Evolutionary conservation across 2,329 filamentous ascomycete genomes (phyloP), one percentile per base, ranked within the genome.

Genomic region (Gliomastix tumulicola): DNA sequence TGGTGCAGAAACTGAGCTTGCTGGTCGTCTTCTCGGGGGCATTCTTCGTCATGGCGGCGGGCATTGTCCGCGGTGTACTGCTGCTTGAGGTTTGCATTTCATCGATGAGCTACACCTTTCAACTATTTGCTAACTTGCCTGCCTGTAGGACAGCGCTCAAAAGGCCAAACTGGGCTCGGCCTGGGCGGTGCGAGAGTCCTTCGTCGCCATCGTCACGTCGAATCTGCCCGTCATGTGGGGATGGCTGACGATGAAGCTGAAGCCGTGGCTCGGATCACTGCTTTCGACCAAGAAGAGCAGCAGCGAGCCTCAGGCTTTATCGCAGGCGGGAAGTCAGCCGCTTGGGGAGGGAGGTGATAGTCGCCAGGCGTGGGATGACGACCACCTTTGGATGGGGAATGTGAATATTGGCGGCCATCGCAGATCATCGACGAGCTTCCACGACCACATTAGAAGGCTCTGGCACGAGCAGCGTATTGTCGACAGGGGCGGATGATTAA

Each of bases 21-120:
- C 57, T 73, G 3, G 41, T 74, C 5, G 59, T 80, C 13, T 79
- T 78, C 49, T 66, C 66, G 23, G 71, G 71, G 11, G 74, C 71
- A 6, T 46, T 69, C 11, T 76, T 79, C 44, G 67, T 76, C 33
- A 75, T 73, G 44, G 62, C 69, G 28, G 67, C 67, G 16, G 71
- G 68, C 4, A 66, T 76, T 38, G 54, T 79, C 8, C 70, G 74
- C 30, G 71, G 68, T 36, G 62, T 72, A 5, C 51, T 72, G 7
- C 73, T 76, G 32, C 34, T 36, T 4, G 20, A 21, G 17, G 35
- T 36, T 23, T 15, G 35, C n/a, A n/a, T n/a, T n/a, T n/a, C n/a
- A n/a, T n/a, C n/a, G 15, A 8, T 21, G 18, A 36, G 8, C 7
- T 15, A 16, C 27, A 30, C 6, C 27, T n/a, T n/a, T 15, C 13